Evolutionary conservation across 257 asterid species (phyloP), one percentile per base, ranked within the genome.

Genomic region (Cordia subcordata): DNA sequence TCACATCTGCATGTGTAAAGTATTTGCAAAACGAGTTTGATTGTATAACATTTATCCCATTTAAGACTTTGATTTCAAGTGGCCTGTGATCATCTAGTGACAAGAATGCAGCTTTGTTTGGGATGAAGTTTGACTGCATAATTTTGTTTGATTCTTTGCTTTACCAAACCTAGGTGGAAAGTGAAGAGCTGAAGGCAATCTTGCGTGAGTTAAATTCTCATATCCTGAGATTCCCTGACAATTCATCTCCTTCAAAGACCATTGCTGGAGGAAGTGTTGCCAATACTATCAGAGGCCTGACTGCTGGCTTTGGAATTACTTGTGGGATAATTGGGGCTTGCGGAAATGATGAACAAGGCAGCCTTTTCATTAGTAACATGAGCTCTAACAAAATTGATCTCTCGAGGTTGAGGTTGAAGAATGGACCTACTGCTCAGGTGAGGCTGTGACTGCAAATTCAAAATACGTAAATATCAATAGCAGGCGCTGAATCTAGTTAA

Each of bases 221-320:
- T 62, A 57, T 72, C 38, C 51, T 70, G 22, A 75, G 79, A 55
- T 77, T 84, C 10, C 79, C 85, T 0, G 80, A 81, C 38, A 60
- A 54, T 49, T 52, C 77, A 4, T 63, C 83, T 55, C 57, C 84
- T 13, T 67, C 88, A 59, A 92, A 75, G 73, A 88, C 99, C 37
- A 86, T 92, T 53, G 99, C 99, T 63, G 99, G 99, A 22, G 99
- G 97, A 16, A 92, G 99, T 57, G 95, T 92, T 35, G 94, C 99
- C 42, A 92, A 88, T 61, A 92, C 99, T 32, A 78, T 92, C 51
- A 82, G 99, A 78, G 99, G 99, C 47, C 77, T 92, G 22, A 80
- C 97, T 59, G 83, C 96, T 49, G 95, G 97, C 22, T 93, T 88
- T 33, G 97, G 99, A 62, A 62, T 88, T 54, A 65, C 74, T 55